Base-by-base conservation (phyloP, 495 filamentous ascomycete genomes). In the Aspergillus affinis region DNA sequence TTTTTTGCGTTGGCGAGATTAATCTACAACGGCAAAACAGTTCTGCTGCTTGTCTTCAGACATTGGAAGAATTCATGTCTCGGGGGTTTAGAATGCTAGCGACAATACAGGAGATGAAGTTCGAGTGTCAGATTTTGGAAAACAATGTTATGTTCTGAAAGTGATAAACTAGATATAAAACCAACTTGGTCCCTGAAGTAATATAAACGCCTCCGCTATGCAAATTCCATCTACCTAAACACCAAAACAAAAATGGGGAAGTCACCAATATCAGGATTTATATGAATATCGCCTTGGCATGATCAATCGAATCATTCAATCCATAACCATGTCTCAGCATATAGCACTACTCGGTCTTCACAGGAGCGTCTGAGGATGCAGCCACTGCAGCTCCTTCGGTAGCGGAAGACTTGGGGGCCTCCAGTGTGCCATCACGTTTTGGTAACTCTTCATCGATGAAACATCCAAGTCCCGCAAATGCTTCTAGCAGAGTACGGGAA, bases 401-500 rank as follows among this genome's bases (percentile, higher is more conserved):
- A 20, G 69, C 67, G 27, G 66, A 60, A 48, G 68, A 55, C 20
- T 65, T 68, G 30, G 68, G 58, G 13, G 23, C 21, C 20, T 60
- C 61, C 15, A 57, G 26, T 32, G 65, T 48, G 51, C 58, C 58
- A 53, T 83, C 75, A 36, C 76, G 64, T 61, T 76, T 68, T 5
- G 78, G 62, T 58, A 90, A 78, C 69, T 97, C 92, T 23, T 97
- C 93, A 44, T 84, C 89, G 27, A 92, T 69, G 64, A 97, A 89
- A 48, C 91, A 88, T 1, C 90, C 92, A 62, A 98, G 71, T 0
- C 94, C 94, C 0, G 89, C 84, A 74, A 97, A 98, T 0, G 93
- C 93, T 68, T 97, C 93, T 64, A 90, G 85, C 75, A 97, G 72
- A 19, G 89, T 87, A 21, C 92, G 78, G 26, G 85, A 76, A 67